Percentiles rank a stretch among this genome's conserved stretches.
Evolutionary conservation across 176 grass and related monocot genomes (phyloP).

Genomic region (Bolboschoenus planiculmis): DNA sequence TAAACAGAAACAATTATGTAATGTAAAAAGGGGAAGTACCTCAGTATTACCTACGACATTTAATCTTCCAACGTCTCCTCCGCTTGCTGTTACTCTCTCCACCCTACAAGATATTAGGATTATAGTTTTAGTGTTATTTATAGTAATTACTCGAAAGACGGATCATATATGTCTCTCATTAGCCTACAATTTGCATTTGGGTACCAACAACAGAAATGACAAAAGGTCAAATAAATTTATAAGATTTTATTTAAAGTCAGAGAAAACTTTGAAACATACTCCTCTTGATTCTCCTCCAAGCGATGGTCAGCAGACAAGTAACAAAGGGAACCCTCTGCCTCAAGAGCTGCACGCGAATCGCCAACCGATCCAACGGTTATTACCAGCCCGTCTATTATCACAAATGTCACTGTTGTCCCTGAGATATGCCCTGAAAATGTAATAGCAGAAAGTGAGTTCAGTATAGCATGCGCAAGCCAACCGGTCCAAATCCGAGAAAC

Average conservation of each 20-base stretch:
- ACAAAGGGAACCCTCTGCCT: slow-evolving; percentile 66
- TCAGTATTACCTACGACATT: slow-evolving; percentile 68
- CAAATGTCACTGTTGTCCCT: slow-evolving; percentile 81
- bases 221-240: neutral
- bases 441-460: neutral
- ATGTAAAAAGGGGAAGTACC: slow-evolving; percentile 33
- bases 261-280: slow-evolving; percentile 44
- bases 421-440: slow-evolving; percentile 57
- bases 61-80: slow-evolving; percentile 83
- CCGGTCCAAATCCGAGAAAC: neutral
- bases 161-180: neutral
- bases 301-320: slow-evolving; percentile 83
- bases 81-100: slow-evolving; percentile 65
- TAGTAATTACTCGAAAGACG: neutral
- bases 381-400: slow-evolving; percentile 76
- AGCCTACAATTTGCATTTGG: neutral
- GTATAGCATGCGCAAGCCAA: neutral
- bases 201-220: neutral
- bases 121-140: neutral
- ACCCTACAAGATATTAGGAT: slow-evolving; percentile 43
- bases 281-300: slow-evolving; percentile 66
- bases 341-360: slow-evolving; percentile 71
- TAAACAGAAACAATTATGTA: neutral
- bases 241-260: neutral
- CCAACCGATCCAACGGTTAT: slow-evolving; percentile 78